Base-by-base conservation (phyloP, 2,329 filamentous ascomycete species). In the Pseudogymnoascus sp. region DNA sequence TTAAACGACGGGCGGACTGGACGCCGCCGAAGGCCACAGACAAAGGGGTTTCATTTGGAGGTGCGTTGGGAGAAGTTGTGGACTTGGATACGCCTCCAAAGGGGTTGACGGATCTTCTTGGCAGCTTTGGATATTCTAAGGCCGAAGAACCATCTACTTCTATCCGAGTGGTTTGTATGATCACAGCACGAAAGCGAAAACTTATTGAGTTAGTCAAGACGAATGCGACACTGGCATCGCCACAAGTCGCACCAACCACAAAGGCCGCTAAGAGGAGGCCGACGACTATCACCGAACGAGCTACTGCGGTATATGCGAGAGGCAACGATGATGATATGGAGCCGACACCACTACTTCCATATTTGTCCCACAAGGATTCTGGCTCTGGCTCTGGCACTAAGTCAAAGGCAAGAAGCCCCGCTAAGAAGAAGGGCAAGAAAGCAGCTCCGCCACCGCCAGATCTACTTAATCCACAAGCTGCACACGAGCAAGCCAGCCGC, bases 271-370 rank as follows among this genome's bases (percentile, higher is more conserved):
- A 84, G 73, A 91, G 89, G 75, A 93, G 88, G 73, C 76, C 86
- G 0, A 85, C 85, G 42, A 96, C 91, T 0, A 87, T 96, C 63
- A 96, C 91, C 0, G 89, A 86, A 42, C 77, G 90, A 60, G 89
- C 90, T 9, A 93, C 87, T 1, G 87, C 89, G 11, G 84, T 85
- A 3, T 95, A 93, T 70, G 72, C 72, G 11, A 73, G 77, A 23
- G 71, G 76, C 2, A 71, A 74, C 3, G 73, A 79, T 61, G 31
- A 68, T 49, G 67, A 71, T 31, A 68, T 66, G 66, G 70, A 66
- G 49, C 73, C 72, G 8, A 74, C 77, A 8, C 79, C 81, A 2
- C 68, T 84, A 34, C 68, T 80, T 25, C 74, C 78, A 62, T 81
- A 82, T 66, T 81, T 84, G 25, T 61, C 68, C 12, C 53, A 60